These are phyloP conservation scores for Dioszegia crocea DNA, from an alignment of 768 basidiomycete species.

Conservation along the genomic window DNA sequence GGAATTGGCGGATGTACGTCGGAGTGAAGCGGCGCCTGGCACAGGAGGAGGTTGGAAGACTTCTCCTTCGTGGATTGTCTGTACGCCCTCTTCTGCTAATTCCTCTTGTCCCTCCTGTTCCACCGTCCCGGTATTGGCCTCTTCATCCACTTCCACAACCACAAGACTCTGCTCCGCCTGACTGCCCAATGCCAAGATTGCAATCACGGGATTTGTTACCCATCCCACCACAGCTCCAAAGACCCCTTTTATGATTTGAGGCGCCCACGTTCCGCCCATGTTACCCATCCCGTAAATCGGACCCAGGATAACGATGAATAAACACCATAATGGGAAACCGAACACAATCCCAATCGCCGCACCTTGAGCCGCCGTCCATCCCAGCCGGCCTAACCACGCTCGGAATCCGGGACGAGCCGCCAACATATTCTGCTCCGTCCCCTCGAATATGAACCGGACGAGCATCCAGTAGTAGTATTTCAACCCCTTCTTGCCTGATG, in stretches of 20 bases:
- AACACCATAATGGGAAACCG: slow-evolving; percentile 47
- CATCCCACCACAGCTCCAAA: slow-evolving; percentile 47
- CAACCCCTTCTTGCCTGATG: slow-evolving; percentile 11
- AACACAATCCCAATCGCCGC: slow-evolving; percentile 43
- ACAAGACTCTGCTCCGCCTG: slow-evolving; percentile 49
- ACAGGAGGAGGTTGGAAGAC: not conserved
- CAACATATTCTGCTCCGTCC: slow-evolving; percentile 48
- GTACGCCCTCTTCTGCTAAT: slow-evolving; percentile 4
- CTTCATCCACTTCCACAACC: slow-evolving; percentile 25
- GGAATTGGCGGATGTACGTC: slow-evolving; percentile 1
- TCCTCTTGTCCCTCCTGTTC: slow-evolving; percentile 19
- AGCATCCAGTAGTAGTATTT: slow-evolving; percentile 41
- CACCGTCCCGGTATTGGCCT: not conserved
- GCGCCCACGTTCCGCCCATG: slow-evolving; percentile 44
- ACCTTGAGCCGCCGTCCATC: slow-evolving; percentile 45
- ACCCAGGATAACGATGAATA: slow-evolving; percentile 46
- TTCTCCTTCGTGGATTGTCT: slow-evolving; percentile 16
- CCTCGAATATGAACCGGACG: slow-evolving; percentile 48
- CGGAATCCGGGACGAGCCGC: slow-evolving; percentile 10
- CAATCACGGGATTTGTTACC: slow-evolving; percentile 49
- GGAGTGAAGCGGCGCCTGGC: not conserved
- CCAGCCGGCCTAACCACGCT: slow-evolving; percentile 28
- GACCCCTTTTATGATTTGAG: slow-evolving; percentile 47
- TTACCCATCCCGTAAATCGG: slow-evolving; percentile 45
- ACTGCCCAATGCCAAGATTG: slow-evolving; percentile 44